Conservation (phyloP, 176 grass and related monocot genomes). For the Tillandsia fasciculata region DNA sequence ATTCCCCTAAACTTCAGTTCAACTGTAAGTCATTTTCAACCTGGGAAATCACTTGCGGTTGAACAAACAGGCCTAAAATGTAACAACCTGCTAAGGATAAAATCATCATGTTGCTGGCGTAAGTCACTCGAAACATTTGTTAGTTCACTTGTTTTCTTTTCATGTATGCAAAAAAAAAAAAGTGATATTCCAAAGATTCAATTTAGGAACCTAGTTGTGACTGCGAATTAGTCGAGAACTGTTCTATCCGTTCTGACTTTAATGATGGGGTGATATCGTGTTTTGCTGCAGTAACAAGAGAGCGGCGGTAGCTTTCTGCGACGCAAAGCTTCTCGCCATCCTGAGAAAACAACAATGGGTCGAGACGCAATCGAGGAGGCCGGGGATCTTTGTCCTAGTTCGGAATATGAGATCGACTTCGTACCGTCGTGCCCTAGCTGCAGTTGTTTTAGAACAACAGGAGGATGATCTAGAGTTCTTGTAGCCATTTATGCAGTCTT, state of each 20-base stretch:
- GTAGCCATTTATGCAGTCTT: constrained; percentile 16
- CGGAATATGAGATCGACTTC: constrained; percentile 49
- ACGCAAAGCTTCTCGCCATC: constrained; percentile 45
- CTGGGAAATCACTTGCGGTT: no score
- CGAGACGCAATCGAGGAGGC: constrained; percentile 22
- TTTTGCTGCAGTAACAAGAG: constrained; percentile 34
- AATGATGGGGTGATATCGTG: neutral
- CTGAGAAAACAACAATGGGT: constrained; percentile 53
- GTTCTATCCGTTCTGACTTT: neutral
- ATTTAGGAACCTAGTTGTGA: no score
- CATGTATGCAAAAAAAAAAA: no score
- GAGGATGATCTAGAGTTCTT: constrained; percentile 52
- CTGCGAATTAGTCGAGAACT: no score
- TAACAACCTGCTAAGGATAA: no score
- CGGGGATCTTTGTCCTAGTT: constrained; percentile 52
- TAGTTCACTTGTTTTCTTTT: no score
- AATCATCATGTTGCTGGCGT: no score
- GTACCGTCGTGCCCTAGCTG: constrained; percentile 53
- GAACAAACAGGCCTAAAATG: no score
- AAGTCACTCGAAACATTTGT: no score
- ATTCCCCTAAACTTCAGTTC: no score
- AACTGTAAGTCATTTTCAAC: no score
- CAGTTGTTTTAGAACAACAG: constrained; percentile 52
- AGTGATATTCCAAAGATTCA: no score
- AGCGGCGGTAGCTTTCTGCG: constrained; percentile 40